Base-by-base conservation (phyloP, 768 basidiomycete genomes). In the Strobilomyces confusus region DNA sequence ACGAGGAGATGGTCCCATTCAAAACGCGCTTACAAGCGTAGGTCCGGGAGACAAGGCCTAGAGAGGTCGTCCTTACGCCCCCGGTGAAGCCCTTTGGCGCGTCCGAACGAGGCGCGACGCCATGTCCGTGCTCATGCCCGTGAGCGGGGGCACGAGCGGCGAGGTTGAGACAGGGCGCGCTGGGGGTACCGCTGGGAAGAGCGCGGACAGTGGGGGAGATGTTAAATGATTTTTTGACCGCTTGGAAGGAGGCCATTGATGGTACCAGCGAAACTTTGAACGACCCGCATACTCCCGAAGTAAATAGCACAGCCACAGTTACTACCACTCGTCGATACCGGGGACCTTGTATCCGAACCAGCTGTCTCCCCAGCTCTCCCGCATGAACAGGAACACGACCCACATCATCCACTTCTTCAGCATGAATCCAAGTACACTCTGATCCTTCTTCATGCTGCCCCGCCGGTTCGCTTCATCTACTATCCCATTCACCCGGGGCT, bases 181-280 rank as follows among this genome's bases (percentile, higher is more conserved):
- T 69, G 29, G 95, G 95, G 14, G 93, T 78, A 55, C 95, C 95
- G 32, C 80, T 84, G 41, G 93, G 79, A 53, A 90, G 81, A 7
- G 83, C 76, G 65, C 89, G 82, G 59, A 90, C 83, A 32, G 92
- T 91, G 53, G 93, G 90, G 32, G 87, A 72, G 58, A 95, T 75
- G 71, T 83, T 90, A 64, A 92, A 75, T 58, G 87, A 86, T 75
- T 85, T 92, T 86, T 86, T 89, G 63, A 82, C 77, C 75, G 79
- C 83, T 68, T 84, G 80, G 69, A 86, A 75, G 62, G 84, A 74
- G 68, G 85, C 82, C 84, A 88, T 88, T 30, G 41, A 50, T 40
- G 40, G 12, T 30, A 23, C 48, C 9, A 20, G 17, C 34, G 15
- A 40, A 42, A 43, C 23, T 40, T 32, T 40, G 17, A 17, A 38